Conservation (phyloP, 2,329 filamentous ascomycete species). For the Colletotrichum coccodes region DNA sequence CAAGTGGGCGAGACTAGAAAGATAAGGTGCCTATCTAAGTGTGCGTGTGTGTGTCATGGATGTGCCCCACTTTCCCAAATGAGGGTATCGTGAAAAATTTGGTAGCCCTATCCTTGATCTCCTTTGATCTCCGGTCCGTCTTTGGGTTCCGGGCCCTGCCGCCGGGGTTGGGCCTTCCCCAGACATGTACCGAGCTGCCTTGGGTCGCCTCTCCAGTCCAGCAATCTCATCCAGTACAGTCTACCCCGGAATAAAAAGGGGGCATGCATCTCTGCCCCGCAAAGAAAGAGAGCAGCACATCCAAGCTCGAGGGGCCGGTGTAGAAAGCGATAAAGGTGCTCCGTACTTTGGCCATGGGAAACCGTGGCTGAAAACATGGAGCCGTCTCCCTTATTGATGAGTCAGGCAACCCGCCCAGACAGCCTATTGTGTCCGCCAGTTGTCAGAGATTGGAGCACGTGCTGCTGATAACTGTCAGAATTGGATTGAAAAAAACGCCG, state of each 20-base stretch:
- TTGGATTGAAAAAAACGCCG: neutral
- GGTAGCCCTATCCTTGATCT: conserved; percentile 23
- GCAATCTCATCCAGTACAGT: conserved; percentile 4
- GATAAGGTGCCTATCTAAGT: conserved; percentile 8
- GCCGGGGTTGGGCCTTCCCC: neutral
- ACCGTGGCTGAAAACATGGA: too few species aligned
- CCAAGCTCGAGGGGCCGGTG: too few species aligned
- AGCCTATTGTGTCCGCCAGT: too few species aligned
- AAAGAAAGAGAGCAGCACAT: neutral
- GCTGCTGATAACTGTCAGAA: neutral
- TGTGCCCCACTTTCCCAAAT: conserved; percentile 21
- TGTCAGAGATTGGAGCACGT: neutral
- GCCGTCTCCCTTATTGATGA: neutral
- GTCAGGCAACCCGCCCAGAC: neutral
- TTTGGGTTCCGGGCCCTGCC: neutral
- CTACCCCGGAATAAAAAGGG: conserved; percentile 4
- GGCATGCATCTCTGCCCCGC: neutral
- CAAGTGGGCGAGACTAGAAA: neutral
- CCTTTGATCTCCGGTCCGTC: neutral
- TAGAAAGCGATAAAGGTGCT: too few species aligned
- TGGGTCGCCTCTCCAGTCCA: neutral
- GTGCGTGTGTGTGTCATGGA: neutral
- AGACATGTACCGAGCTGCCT: neutral
- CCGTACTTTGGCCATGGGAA: too few species aligned
- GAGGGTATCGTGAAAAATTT: conserved; percentile 33